phyloP scores from a whole-genome alignment of 2,329 filamentous ascomycete genomes.

The Epichloe typhina region DNA sequence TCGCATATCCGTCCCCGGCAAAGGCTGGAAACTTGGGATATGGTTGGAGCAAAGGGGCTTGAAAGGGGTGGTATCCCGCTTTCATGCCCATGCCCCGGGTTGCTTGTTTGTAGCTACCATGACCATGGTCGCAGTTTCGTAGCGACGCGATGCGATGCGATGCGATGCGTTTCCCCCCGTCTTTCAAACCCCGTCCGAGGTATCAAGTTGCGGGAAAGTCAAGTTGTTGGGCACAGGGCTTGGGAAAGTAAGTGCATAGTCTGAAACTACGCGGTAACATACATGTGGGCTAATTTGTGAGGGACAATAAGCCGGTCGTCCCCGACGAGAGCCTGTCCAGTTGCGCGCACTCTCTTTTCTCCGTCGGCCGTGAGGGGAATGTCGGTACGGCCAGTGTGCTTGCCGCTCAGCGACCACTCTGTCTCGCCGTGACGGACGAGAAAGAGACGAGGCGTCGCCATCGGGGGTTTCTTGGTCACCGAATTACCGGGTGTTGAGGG shows the following conservation, averaged over 20 bases:
- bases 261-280: constrained; percentile 19
- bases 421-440: constrained; percentile 86
- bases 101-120: background rate
- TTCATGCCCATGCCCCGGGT: background rate
- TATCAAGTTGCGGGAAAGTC: background rate
- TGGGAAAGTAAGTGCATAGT: background rate
- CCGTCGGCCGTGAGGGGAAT: constrained; percentile 74
- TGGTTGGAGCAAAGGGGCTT: background rate
- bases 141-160: background rate
- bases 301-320: constrained; percentile 76
- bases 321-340: constrained; percentile 73
- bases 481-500: background rate
- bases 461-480: background rate
- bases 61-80: background rate
- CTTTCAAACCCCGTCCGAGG: background rate
- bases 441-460: constrained; percentile 57
- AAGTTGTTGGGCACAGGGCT: too few relatives aligned
- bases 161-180: background rate
- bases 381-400: constrained; percentile 76
- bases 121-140: background rate
- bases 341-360: constrained; percentile 61
- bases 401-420: constrained; percentile 81
- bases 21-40: too few relatives aligned
- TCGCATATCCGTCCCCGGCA: background rate
- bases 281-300: constrained; percentile 71